These are phyloP conservation scores for Tanacetum coccineum DNA, from an alignment of 129 eudicot genomes.

Conservation along the genomic window DNA sequence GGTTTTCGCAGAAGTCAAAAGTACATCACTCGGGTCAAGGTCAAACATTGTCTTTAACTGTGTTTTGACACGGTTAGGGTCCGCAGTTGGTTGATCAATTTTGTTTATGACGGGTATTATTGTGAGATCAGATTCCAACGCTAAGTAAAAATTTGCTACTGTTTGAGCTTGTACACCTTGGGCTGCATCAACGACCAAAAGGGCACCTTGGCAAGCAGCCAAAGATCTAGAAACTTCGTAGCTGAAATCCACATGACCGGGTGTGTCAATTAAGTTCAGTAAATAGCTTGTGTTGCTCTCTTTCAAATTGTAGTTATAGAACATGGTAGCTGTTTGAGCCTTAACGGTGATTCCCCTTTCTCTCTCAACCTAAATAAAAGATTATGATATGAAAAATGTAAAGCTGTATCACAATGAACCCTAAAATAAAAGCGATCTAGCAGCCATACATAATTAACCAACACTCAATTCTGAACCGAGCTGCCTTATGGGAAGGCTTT, in stretches of 20 bases:
- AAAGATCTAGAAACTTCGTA: slow-evolving; percentile 96
- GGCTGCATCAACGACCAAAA: no score
- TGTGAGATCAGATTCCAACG: no score
- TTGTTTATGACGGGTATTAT: no score
- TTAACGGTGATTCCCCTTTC: slow-evolving; percentile 96
- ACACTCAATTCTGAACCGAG: neutral
- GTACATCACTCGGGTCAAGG: no score
- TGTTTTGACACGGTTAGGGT: no score
- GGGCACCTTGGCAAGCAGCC: no score
- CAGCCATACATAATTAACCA: neutral
- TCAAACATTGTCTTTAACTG: no score
- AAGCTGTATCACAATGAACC: neutral
- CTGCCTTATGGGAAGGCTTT: no score
- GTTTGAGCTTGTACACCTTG: no score
- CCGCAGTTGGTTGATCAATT: no score
- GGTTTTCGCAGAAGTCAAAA: no score
- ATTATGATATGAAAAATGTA: neutral
- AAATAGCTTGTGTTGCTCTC: slow-evolving; percentile 49
- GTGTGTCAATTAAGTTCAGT: slow-evolving; percentile 84
- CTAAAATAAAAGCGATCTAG: slow-evolving; percentile 1
- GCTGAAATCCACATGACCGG: slow-evolving; percentile 97
- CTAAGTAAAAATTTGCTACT: no score
- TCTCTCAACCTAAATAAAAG: slow-evolving; percentile 68
- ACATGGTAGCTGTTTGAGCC: slow-evolving; percentile 99
- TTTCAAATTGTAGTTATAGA: slow-evolving; percentile 42